phyloP scores from a whole-genome alignment of 2,329 filamentous ascomycete genomes.

The Fusarium sororula region DNA sequence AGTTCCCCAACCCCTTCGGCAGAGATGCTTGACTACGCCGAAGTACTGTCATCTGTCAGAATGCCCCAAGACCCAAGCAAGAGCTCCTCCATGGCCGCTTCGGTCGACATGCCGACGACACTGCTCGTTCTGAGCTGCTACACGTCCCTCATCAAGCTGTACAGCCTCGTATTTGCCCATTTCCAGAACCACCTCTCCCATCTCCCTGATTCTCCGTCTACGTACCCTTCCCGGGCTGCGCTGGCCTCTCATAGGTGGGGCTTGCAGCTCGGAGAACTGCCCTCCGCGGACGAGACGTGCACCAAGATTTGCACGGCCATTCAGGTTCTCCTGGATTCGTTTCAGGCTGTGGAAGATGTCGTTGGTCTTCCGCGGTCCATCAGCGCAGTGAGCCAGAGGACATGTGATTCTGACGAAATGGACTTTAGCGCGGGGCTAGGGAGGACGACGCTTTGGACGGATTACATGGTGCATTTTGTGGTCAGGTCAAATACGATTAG shows the following conservation, averaged over 20 bases:
- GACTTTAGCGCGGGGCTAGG: not conserved
- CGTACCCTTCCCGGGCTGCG: not conserved
- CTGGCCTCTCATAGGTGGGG: not conserved
- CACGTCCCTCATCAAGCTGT: not conserved
- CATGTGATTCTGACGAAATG: not conserved
- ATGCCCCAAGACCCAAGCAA: not conserved
- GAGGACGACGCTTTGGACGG: not conserved
- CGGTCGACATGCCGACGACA: not conserved
- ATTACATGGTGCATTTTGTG: not conserved
- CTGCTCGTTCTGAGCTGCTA: not conserved
- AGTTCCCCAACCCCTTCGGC: not conserved
- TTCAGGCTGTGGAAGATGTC: not conserved
- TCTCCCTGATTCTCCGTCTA: not conserved
- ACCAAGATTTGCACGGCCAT: slow-evolving; percentile 2
- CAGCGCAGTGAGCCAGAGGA: not conserved
- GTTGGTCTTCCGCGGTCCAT: not conserved
- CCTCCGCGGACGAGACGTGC: slow-evolving; percentile 6
- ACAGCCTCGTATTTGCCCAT: not conserved
- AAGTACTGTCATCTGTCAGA: not conserved
- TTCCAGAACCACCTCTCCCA: not conserved
- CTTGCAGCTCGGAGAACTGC: slow-evolving; percentile 8
- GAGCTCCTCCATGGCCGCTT: not conserved
- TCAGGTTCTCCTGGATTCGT: not conserved
- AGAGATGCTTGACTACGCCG: not conserved
- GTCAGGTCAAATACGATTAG: too few species aligned